Evolutionary conservation across 2,329 filamentous ascomycete species (phyloP).

Genomic region (Aureobasidium sp.): DNA sequence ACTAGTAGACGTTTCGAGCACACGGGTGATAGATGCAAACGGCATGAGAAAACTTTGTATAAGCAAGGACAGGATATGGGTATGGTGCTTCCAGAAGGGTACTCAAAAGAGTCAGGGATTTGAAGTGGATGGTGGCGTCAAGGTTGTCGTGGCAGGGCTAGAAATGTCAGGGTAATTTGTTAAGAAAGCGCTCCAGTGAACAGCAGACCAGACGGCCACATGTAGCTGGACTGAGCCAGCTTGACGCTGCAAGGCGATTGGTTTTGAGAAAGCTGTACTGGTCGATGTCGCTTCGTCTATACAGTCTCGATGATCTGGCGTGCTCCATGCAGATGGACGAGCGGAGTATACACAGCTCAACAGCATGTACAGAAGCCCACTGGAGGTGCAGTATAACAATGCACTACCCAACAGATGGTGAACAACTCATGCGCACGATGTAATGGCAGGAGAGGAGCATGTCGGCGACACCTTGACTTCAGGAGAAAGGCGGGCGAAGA

Average conservation of each 20-base stretch:
- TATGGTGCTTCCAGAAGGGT: background rate
- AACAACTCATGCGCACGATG: background rate
- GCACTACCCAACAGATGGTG: background rate
- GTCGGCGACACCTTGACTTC: background rate
- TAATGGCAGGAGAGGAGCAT: background rate
- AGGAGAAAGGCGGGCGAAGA: background rate
- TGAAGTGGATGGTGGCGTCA: background rate
- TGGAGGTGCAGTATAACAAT: background rate
- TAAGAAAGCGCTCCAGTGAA: slow-evolving; percentile 28
- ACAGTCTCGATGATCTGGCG: background rate
- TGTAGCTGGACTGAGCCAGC: background rate
- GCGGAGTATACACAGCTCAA: background rate
- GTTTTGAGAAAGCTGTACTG: background rate
- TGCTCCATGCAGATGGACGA: background rate
- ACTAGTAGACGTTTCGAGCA: slow-evolving; percentile 12
- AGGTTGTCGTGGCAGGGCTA: slow-evolving; percentile 59
- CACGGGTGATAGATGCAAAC: background rate
- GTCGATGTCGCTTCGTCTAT: background rate
- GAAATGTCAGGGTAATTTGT: slow-evolving; percentile 71
- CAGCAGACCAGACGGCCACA: background rate
- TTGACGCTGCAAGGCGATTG: background rate
- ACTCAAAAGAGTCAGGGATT: background rate
- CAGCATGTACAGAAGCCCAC: background rate
- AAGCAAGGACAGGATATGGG: background rate
- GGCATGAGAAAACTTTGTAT: background rate